Conservation (phyloP, 1,284 basidiomycete genomes). For the Austroboletus novae-zelandiae region DNA sequence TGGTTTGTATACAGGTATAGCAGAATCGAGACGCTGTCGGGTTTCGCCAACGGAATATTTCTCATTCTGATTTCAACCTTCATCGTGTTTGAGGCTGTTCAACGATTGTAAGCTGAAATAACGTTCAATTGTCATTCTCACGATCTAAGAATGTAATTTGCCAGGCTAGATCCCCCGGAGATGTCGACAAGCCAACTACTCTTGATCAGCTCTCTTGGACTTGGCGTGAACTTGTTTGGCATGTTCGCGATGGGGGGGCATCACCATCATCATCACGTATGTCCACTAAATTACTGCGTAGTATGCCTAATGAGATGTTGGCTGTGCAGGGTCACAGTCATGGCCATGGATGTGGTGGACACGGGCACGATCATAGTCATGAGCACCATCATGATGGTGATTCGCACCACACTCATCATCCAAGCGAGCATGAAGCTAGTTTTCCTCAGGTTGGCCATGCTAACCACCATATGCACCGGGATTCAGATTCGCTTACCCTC, state of each 20-base stretch:
- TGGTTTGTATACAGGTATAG: conserved; percentile 64
- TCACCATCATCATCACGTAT: conserved; percentile 86
- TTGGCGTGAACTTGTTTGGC: conserved; percentile 95
- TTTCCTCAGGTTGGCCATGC: conserved; percentile 18
- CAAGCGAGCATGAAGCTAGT: conserved; percentile 5
- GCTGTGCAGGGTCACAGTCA: conserved; percentile 50
- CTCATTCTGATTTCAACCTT: conserved; percentile 96
- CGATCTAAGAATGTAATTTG: conserved; percentile 5
- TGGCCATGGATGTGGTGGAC: conserved; percentile 44
- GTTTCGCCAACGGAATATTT: conserved; percentile 98
- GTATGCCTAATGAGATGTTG: background rate
- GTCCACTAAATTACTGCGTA: conserved; percentile 22
- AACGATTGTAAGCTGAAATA: conserved; percentile 76
- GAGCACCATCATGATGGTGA: conserved; percentile 31
- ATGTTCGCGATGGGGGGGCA: conserved; percentile 99
- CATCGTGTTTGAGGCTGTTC: conserved; percentile 97
- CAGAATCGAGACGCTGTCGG: conserved; percentile 98
- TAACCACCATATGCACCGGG: conserved; percentile 22
- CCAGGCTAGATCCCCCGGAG: conserved; percentile 89
- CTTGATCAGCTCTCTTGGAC: conserved; percentile 84
- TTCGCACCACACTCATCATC: conserved; percentile 16
- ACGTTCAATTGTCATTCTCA: background rate
- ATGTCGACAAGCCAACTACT: conserved; percentile 97
- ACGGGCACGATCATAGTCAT: conserved; percentile 45
- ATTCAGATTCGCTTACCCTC: conserved; percentile 33